A percentile compares a stretch with the other conserved stretches of the same genome.
phyloP scores from a whole-genome alignment of 441 rosid species.

The Pelargonium hybrid region DNA sequence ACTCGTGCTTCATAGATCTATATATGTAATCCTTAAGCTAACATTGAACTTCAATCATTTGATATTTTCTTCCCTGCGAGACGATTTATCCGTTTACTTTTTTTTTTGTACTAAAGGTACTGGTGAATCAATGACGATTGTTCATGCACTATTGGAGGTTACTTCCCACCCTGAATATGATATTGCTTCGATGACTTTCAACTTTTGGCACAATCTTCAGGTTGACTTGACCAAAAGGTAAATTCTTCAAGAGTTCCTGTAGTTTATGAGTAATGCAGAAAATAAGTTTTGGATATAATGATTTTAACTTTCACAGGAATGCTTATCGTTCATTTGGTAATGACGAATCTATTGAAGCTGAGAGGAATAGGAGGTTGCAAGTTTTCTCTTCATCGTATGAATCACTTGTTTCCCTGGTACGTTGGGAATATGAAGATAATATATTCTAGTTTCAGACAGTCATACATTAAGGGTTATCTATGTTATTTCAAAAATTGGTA shows the following conservation, averaged over 20 bases:
- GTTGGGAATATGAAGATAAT: slow-evolving; percentile 24
- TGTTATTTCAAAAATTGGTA: not conserved
- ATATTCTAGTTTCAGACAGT: slow-evolving; percentile 9
- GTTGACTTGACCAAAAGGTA: slow-evolving; percentile 75
- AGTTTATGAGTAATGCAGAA: slow-evolving; percentile 11
- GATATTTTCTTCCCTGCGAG: not conserved
- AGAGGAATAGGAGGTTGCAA: slow-evolving; percentile 78
- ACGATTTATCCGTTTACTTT: slow-evolving; percentile 8
- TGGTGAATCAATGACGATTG: slow-evolving; percentile 78
- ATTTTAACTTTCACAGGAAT: slow-evolving; percentile 53
- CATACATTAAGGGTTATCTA: not conserved
- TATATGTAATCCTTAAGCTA: no score
- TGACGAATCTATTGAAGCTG: slow-evolving; percentile 65
- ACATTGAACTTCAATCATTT: not conserved
- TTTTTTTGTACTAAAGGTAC: slow-evolving; percentile 46
- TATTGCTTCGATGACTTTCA: slow-evolving; percentile 98
- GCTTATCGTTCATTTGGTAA: slow-evolving; percentile 51
- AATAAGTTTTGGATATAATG: slow-evolving; percentile 21
- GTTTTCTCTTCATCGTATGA: slow-evolving; percentile 66
- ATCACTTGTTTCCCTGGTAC: slow-evolving; percentile 85
- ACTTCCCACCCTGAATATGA: slow-evolving; percentile 92
- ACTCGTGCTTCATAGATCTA: no score
- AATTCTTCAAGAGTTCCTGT: slow-evolving; percentile 19
- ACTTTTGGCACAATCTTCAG: slow-evolving; percentile 99
- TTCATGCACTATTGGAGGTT: slow-evolving; percentile 76